Evolutionary conservation across 768 basidiomycete species (phyloP).

Genomic region (Auriculariales sp.): DNA sequence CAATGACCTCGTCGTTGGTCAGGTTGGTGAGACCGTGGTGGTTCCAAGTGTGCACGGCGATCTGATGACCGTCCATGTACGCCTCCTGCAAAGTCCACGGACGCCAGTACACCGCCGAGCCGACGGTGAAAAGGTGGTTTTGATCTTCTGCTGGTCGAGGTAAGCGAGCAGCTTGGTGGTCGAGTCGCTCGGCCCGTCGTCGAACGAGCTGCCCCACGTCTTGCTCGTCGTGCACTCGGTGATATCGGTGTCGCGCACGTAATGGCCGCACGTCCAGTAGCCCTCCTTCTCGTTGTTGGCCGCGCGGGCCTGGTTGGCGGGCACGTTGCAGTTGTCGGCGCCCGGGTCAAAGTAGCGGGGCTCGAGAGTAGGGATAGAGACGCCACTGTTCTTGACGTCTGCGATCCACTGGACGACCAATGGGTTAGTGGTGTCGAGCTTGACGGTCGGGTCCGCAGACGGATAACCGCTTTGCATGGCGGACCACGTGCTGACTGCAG

Average conservation of each 20-base stretch:
- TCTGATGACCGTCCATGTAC: conserved; percentile 69
- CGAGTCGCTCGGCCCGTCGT: conserved; percentile 71
- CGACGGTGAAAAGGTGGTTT: conserved; percentile 81
- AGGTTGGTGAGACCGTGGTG: conserved; percentile 61
- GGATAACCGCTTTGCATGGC: too few species aligned
- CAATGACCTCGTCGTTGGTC: conserved; percentile 69
- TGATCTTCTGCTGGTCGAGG: conserved; percentile 46
- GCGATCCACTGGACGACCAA: conserved; percentile 28
- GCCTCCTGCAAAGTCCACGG: conserved; percentile 56
- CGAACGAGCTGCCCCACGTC: conserved; percentile 43
- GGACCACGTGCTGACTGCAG: too few species aligned
- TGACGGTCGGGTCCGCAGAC: neutral
- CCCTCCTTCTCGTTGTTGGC: conserved; percentile 36
- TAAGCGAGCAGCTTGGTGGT: conserved; percentile 63
- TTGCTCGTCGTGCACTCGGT: conserved; percentile 54
- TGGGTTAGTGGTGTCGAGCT: conserved; percentile 32
- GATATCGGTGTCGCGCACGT: conserved; percentile 53
- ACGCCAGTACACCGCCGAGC: conserved; percentile 61
- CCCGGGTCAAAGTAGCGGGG: conserved; percentile 17
- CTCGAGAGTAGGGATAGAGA: conserved; percentile 40
- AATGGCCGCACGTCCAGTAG: conserved; percentile 71
- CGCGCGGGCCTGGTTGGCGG: conserved; percentile 37
- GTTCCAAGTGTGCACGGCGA: conserved; percentile 52
- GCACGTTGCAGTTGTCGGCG: conserved; percentile 28
- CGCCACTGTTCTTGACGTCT: conserved; percentile 27